Conservation (phyloP, 805 yeast species). For the Blastobotrys peoriensis region DNA sequence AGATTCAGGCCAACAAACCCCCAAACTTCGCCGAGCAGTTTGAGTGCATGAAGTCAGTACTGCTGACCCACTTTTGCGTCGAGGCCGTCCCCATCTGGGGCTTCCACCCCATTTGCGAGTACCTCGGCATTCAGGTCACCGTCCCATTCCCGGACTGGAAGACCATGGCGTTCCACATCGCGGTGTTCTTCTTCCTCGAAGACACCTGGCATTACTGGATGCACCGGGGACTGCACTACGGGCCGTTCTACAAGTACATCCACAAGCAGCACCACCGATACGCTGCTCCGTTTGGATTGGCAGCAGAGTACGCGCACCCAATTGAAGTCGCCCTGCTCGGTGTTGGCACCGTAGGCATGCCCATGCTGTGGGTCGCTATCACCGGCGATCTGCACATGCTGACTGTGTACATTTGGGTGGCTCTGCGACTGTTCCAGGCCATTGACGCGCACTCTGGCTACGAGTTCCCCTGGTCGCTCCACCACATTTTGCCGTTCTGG, state of each 20-base stretch:
- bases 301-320: slow-evolving; percentile 98
- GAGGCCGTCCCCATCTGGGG: slow-evolving; percentile 97
- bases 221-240: slow-evolving; percentile 81
- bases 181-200: slow-evolving; percentile 75
- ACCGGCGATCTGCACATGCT: slow-evolving; percentile 76
- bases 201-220: slow-evolving; percentile 97
- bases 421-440: slow-evolving; percentile 87
- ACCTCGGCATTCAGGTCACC: slow-evolving; percentile 65
- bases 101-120: slow-evolving; percentile 86
- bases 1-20: slow-evolving; percentile 80
- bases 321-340: slow-evolving; percentile 87
- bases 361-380: slow-evolving; percentile 73
- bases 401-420: slow-evolving; percentile 86
- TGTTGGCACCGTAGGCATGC: slow-evolving; percentile 94
- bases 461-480: slow-evolving; percentile 95
- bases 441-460: slow-evolving; percentile 97
- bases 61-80: slow-evolving; percentile 81
- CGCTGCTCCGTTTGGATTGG: slow-evolving; percentile 95
- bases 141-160: slow-evolving; percentile 79
- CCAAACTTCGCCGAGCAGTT: slow-evolving; percentile 82
- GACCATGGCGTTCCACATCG: slow-evolving; percentile 59
- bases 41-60: slow-evolving; percentile 83
- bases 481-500: slow-evolving; percentile 91
- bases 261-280: slow-evolving; percentile 98
- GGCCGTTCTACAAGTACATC: slow-evolving; percentile 81